These are phyloP conservation scores for Fragaria ananassa DNA, from an alignment of 306 rosid genomes.

Conservation along the genomic window DNA sequence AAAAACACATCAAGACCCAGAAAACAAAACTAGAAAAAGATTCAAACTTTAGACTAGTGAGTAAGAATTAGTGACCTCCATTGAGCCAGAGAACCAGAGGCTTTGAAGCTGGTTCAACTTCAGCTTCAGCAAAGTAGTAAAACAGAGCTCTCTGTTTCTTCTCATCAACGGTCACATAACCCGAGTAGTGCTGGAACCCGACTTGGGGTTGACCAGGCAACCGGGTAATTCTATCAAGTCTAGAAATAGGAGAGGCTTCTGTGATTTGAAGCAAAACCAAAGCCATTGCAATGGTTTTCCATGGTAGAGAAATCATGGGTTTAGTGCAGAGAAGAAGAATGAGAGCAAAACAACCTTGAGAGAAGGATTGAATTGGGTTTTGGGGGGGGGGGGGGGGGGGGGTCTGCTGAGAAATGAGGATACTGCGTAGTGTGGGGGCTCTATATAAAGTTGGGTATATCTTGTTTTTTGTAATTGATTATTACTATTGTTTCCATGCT, in stretches of 20 bases:
- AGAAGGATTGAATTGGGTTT: slow-evolving; percentile 6
- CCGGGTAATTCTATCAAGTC: slow-evolving; percentile 43
- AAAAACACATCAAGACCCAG: slow-evolving; percentile 3
- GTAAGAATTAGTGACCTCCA: slow-evolving; percentile 34
- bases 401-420: background rate
- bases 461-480: slow-evolving; percentile 30
- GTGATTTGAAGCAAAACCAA: slow-evolving; percentile 27
- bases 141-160: slow-evolving; percentile 58
- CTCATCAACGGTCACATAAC: slow-evolving; percentile 68
- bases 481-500: slow-evolving; percentile 28
- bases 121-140: slow-evolving; percentile 81
- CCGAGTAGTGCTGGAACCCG: slow-evolving; percentile 65
- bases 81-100: slow-evolving; percentile 89
- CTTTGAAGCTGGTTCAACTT: slow-evolving; percentile 64
- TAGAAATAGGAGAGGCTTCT: slow-evolving; percentile 18
- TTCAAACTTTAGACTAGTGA: background rate
- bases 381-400: slow-evolving; percentile 8
- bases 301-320: slow-evolving; percentile 30
- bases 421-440: slow-evolving; percentile 21
- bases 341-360: slow-evolving; percentile 12
- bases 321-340: background rate
- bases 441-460: slow-evolving; percentile 17
- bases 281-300: slow-evolving; percentile 34
- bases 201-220: slow-evolving; percentile 86
- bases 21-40: background rate